A percentile compares a stretch with the other conserved stretches of the same genome.
Conservation (phyloP, 306 rosid genomes). For the Macrotyloma uniflorum region DNA sequence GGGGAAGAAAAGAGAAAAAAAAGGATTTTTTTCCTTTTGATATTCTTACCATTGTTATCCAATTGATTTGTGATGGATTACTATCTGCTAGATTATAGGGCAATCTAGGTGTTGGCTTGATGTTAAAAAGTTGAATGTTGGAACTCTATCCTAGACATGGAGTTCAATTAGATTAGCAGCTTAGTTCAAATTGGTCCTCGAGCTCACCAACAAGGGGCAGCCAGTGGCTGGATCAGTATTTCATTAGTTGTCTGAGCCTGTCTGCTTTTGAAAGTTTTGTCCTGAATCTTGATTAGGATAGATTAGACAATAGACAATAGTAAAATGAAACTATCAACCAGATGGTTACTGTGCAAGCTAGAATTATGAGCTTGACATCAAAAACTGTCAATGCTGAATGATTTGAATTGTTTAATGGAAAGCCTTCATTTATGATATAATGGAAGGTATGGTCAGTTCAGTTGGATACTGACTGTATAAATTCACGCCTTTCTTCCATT, state of each 20-base stretch:
- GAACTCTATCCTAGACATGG: constrained; percentile 30
- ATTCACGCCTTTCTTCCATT: not conserved
- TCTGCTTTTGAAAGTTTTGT: constrained; percentile 1
- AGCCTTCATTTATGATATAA: not conserved
- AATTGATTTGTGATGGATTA: constrained; percentile 29
- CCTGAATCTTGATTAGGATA: constrained; percentile 15
- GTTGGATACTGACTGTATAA: constrained; percentile 3
- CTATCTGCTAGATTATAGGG: constrained; percentile 33
- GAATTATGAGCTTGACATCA: not conserved
- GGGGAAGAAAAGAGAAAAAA: constrained; percentile 9
- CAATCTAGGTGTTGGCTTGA: not conserved
- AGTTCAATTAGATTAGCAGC: constrained; percentile 24
- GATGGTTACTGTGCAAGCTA: constrained; percentile 13
- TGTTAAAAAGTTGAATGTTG: constrained; percentile 17
- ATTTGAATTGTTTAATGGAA: constrained; percentile 7
- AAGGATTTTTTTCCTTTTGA: not conserved
- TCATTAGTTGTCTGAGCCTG: constrained; percentile 15
- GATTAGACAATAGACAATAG: constrained; percentile 1
- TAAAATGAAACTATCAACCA: constrained; percentile 11
- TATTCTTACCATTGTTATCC: constrained; percentile 18
- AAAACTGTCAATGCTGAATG: not conserved
- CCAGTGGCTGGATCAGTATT: constrained; percentile 24
- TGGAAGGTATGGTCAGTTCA: not conserved
- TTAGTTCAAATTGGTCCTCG: constrained; percentile 16
- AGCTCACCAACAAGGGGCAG: not conserved